Conservation (phyloP, 2,329 filamentous ascomycete genomes). For the Fusarium marasasianum region DNA sequence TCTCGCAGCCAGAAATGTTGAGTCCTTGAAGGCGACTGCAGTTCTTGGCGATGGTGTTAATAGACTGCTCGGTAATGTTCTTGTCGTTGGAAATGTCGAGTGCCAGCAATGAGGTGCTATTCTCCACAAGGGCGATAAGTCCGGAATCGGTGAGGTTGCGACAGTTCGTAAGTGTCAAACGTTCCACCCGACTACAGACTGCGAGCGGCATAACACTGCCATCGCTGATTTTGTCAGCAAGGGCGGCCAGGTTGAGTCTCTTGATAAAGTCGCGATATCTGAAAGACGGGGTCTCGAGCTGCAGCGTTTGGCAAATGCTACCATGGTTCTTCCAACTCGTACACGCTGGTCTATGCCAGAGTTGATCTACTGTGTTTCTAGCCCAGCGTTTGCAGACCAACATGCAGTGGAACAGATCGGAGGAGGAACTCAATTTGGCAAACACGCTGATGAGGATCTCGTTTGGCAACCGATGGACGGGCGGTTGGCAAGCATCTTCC, state of each 20-base stretch:
- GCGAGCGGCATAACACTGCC: slow-evolving; percentile 85
- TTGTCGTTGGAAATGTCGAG: slow-evolving; percentile 87
- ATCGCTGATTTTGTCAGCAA: slow-evolving; percentile 82
- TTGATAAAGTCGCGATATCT: slow-evolving; percentile 91
- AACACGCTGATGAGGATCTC: slow-evolving; percentile 96
- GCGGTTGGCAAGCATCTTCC: slow-evolving; percentile 75
- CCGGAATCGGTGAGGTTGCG: slow-evolving; percentile 84
- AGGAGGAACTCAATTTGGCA: slow-evolving; percentile 77
- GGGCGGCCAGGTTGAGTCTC: slow-evolving; percentile 85
- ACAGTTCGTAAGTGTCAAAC: slow-evolving; percentile 92
- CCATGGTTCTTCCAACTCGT: slow-evolving; percentile 85
- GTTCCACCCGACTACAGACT: slow-evolving; percentile 89
- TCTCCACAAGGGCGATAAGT: slow-evolving; percentile 79
- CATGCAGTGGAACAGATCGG: slow-evolving; percentile 88
- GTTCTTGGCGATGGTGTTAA: slow-evolving; percentile 80
- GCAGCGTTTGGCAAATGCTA: slow-evolving; percentile 82
- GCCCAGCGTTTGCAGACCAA: slow-evolving; percentile 95
- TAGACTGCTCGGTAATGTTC: slow-evolving; percentile 85
- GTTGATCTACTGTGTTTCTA: slow-evolving; percentile 86
- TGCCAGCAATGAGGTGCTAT: slow-evolving; percentile 83
- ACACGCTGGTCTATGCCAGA: slow-evolving; percentile 95
- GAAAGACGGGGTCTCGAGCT: slow-evolving; percentile 80
- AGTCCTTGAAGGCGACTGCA: slow-evolving; percentile 89
- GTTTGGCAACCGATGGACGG: slow-evolving; percentile 86
- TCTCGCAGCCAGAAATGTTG: slow-evolving; percentile 88